Base-by-base conservation (phyloP, 2,329 filamentous ascomycete genomes). In the Ceratocystis destructans region DNA sequence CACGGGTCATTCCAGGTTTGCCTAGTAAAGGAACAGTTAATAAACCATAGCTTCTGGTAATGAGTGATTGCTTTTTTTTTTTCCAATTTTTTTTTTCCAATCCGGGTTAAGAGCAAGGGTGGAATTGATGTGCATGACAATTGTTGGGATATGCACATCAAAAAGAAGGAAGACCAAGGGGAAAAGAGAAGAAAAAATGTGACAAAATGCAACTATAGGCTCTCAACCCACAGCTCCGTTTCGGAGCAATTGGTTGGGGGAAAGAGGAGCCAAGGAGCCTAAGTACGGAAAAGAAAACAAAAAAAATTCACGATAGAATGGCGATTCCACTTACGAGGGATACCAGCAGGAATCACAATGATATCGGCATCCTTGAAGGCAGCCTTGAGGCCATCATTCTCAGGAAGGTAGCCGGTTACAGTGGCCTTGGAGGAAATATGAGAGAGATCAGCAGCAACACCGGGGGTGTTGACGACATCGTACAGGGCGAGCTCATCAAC, bases 1-100 rank as follows among this genome's bases (percentile, higher is more conserved):
- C 94, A 80, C 94, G 91, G 78, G 89, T 96, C 94, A 99, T 99
- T 74, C 94, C 94, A 73, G 94, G 94, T 84, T 97, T 97, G 80
- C 93, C 93, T 96, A 70, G 68, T 41, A 68, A 53, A 22, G 31
- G 22, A 53, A 17, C 64, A 33, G 70, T 72, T 57, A 73, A 71
- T 73, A 66, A 71, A 70, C 68, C 65, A 70, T 50, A 10, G 45
- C 8, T 5, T 48, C 28, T 31, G 25, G 44, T 31, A 25, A 22
- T 50, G 15, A 25, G 48, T 3, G 17, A 10, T 22, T 53, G 37
- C 37, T 59, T 59, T 59, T 57, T 57, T 57, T 31, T 57, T 33
- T 57, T 31, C 1, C 5, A 28, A n/a, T 57, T 33, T 57, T 31
- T 1, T 28, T 53, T 53, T n/a, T 55, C 22, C 25, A 8, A 31